Percentiles rank a stretch among this genome's conserved stretches.
These are phyloP conservation scores for Citrus sinensis DNA, from an alignment of 345 rosid genomes.

Conservation along the genomic window DVS_A1.0 CM039165.1:33021001-33021500, in stretches of 20 bases:
- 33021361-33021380: conserved; percentile 54
- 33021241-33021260: not conserved
- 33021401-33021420: conserved; percentile 40
- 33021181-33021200: conserved; percentile 93
- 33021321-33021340: not conserved
- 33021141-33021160: conserved; percentile 72
- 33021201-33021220: conserved; percentile 83
- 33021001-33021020: conserved; percentile 39
- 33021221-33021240: not conserved
- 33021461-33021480: conserved; percentile 91
- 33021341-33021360: conserved; percentile 97
- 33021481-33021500: conserved; percentile 80
- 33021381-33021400: conserved; percentile 61
- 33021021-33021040: conserved; percentile 52
- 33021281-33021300: not conserved
- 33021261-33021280: not conserved
- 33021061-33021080: conserved; percentile 45
- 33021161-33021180: conserved; percentile 91
- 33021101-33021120: conserved; percentile 44
- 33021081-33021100: conserved; percentile 40
- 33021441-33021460: conserved; percentile 92
- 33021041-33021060: conserved; percentile 44
- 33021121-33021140: conserved; percentile 77
- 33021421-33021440: conserved; percentile 77
- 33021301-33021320: not conserved